Conservation (phyloP, 306 rosid species). For the Lablab purpureus region DNA sequence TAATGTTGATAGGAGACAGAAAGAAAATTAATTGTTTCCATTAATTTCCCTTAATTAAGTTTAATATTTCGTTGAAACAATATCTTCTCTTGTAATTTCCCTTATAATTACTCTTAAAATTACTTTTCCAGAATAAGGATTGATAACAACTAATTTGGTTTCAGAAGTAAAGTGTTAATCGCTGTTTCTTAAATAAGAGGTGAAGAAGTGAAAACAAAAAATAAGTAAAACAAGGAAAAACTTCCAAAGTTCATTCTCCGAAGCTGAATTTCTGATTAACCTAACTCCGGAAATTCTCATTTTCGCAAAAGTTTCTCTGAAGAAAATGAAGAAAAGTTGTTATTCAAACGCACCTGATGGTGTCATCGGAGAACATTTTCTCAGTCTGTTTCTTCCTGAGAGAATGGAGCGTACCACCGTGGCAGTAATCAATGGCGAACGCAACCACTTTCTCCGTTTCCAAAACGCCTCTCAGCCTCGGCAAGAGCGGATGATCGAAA, state of each 20-base stretch:
- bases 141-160: too few relatives aligned
- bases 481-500: slow-evolving; percentile 76
- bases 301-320: too few relatives aligned
- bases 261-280: too few relatives aligned
- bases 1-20: background rate
- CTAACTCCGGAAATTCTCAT: background rate
- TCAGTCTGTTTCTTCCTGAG: slow-evolving; percentile 80
- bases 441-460: slow-evolving; percentile 70
- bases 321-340: background rate
- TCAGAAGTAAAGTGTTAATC: too few relatives aligned
- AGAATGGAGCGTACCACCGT: slow-evolving; percentile 82
- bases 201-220: too few relatives aligned
- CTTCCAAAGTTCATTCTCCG: too few relatives aligned
- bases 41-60: background rate
- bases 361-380: slow-evolving; percentile 84
- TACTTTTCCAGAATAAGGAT: too few relatives aligned
- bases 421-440: slow-evolving; percentile 83
- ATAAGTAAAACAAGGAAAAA: too few relatives aligned
- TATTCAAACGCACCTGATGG: slow-evolving; percentile 61
- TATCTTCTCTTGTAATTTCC: too few relatives aligned
- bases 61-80: background rate
- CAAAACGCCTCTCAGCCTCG: slow-evolving; percentile 70
- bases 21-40: background rate
- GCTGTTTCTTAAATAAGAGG: too few relatives aligned
- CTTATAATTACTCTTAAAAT: too few relatives aligned